These are phyloP conservation scores for Alternaria brassicae DNA, from an alignment of 2,329 filamentous ascomycete genomes.

Conservation along the genomic window DNA sequence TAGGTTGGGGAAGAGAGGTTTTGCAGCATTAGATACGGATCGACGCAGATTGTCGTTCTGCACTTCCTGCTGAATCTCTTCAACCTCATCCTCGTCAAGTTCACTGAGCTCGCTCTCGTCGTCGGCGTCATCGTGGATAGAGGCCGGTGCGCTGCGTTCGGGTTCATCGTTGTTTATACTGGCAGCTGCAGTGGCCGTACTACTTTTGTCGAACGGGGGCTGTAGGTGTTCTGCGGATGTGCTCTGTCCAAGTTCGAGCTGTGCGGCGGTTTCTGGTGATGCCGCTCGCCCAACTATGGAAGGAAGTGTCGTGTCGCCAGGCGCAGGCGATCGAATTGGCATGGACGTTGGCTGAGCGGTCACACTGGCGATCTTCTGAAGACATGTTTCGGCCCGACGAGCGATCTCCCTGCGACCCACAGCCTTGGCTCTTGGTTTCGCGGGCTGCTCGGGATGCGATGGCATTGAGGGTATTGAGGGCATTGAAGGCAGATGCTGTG, in stretches of 20 bases:
- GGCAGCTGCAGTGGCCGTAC: constrained; percentile 53
- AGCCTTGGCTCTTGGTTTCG: constrained; percentile 59
- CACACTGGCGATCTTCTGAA: constrained; percentile 50
- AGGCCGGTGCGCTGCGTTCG: constrained; percentile 64
- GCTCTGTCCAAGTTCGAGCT: constrained; percentile 2
- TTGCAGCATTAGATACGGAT: constrained; percentile 26
- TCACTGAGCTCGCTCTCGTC: constrained; percentile 64
- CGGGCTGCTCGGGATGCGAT: constrained; percentile 28
- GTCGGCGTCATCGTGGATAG: constrained; percentile 60
- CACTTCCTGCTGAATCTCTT: constrained; percentile 42
- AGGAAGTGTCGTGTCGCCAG: constrained; percentile 24
- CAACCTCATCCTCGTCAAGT: constrained; percentile 54
- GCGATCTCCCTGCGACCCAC: constrained; percentile 67
- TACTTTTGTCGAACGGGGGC: constrained; percentile 24
- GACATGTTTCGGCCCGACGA: constrained; percentile 64
- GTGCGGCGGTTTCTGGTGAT: constrained; percentile 30
- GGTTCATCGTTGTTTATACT: constrained; percentile 40
- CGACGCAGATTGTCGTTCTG: constrained; percentile 19
- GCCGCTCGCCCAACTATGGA: constrained; percentile 14
- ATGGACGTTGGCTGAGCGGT: constrained; percentile 36
- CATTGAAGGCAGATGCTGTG: constrained; percentile 22
- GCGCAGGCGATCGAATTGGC: constrained; percentile 44
- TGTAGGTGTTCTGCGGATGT: constrained; percentile 24
- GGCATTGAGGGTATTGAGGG: constrained; percentile 24
- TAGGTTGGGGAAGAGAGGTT: constrained; percentile 39